Evolutionary conservation across 768 basidiomycete genomes (phyloP).

Genomic region (Mrakia hoshinonis): DNA sequence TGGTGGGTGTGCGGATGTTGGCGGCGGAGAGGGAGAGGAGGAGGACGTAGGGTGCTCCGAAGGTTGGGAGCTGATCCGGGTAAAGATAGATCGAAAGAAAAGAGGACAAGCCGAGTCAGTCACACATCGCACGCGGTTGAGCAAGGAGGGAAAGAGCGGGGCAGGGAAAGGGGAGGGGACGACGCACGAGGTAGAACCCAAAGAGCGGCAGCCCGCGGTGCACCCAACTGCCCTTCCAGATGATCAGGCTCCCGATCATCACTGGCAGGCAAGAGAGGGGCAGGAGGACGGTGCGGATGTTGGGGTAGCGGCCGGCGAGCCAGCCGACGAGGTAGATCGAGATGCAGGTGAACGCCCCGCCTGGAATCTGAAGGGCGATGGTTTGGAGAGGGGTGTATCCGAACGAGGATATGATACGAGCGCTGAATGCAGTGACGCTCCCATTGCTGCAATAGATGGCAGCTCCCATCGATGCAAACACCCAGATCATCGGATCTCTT

Average conservation of each 20-base stretch:
- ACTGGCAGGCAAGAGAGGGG: slow-evolving; percentile 40
- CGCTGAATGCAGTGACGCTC: slow-evolving; percentile 40
- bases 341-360: slow-evolving; percentile 39
- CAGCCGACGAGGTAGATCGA: slow-evolving; percentile 24
- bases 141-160: background rate
- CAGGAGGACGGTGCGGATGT: slow-evolving; percentile 38
- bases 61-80: slow-evolving; percentile 25
- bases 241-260: slow-evolving; percentile 38
- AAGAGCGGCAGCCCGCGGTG: slow-evolving; percentile 39
- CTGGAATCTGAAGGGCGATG: slow-evolving; percentile 39
- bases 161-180: background rate
- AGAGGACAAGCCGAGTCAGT: background rate
- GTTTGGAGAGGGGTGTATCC: slow-evolving; percentile 40
- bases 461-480: slow-evolving; percentile 40
- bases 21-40: slow-evolving; percentile 35
- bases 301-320: slow-evolving; percentile 35
- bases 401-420: slow-evolving; percentile 40
- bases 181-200: slow-evolving; percentile 37
- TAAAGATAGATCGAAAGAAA: background rate
- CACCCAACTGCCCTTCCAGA: slow-evolving; percentile 31
- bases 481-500: slow-evolving; percentile 39
- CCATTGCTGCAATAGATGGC: slow-evolving; percentile 36
- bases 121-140: too few relatives aligned
- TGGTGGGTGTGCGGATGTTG: slow-evolving; percentile 41
- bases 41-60: slow-evolving; percentile 41